A percentile compares a stretch with the other conserved stretches of the same genome.
Conservation (phyloP, 176 grass and related monocot genomes). For the Phyllostachys edulis region DNA sequence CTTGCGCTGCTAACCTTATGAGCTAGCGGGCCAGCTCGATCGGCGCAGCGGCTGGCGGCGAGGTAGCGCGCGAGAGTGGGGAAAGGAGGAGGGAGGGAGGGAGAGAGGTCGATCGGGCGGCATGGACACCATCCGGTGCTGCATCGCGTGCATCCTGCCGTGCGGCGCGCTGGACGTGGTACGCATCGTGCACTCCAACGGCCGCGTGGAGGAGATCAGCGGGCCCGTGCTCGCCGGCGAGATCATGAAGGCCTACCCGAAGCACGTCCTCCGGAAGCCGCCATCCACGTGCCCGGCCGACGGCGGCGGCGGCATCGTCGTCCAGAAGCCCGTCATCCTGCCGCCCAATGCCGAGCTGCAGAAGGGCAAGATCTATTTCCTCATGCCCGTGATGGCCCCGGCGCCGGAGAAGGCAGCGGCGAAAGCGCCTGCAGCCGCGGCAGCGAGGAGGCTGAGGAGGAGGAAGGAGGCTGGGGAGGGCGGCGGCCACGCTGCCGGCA, state of each 20-base stretch:
- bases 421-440: conserved; percentile 8
- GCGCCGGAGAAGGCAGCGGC: conserved; percentile 34
- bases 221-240: conserved; percentile 72
- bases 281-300: conserved; percentile 51
- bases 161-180: conserved; percentile 95
- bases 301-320: conserved; percentile 42
- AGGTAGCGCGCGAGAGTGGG: not conserved
- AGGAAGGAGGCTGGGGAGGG: conserved; percentile 39
- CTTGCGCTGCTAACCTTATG: conserved; percentile 17
- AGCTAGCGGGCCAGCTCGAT: conserved; percentile 33
- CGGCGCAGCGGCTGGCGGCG: conserved; percentile 8
- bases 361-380: conserved; percentile 95
- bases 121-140: conserved; percentile 93
- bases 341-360: conserved; percentile 87
- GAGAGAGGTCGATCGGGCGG: not conserved
- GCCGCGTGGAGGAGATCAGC: conserved; percentile 89
- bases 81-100: not conserved
- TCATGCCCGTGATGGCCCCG: conserved; percentile 58
- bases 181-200: conserved; percentile 95
- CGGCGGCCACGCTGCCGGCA: not conserved
- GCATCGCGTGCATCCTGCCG: conserved; percentile 98
- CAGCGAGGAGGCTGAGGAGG: conserved; percentile 54
- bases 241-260: conserved; percentile 89
- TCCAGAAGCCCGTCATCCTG: conserved; percentile 68
- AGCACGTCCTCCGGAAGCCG: conserved; percentile 79